Conservation (phyloP, 768 basidiomycete species). For the Thelephora ganbajun region DNA sequence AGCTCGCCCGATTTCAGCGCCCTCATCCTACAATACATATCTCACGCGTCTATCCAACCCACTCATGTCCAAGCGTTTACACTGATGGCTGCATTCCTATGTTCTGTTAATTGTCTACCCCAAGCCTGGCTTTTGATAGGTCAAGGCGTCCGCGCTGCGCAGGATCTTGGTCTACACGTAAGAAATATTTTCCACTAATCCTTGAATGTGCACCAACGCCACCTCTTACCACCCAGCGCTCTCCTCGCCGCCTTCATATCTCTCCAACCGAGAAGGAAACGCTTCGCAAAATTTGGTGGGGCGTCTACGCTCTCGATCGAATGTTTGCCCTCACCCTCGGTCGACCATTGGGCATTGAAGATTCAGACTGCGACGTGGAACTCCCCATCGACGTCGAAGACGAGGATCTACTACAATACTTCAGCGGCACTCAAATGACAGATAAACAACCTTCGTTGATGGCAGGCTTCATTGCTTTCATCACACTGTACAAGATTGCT, state of each 20-base stretch:
- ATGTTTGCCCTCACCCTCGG: conserved; percentile 88
- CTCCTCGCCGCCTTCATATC: conserved; percentile 59
- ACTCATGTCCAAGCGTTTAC: conserved; percentile 86
- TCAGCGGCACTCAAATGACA: conserved; percentile 43
- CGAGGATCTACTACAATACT: conserved; percentile 58
- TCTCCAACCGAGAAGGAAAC: conserved; percentile 77
- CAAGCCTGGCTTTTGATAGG: conserved; percentile 91
- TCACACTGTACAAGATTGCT: conserved; percentile 70
- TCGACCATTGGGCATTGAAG: conserved; percentile 78
- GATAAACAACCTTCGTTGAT: conserved; percentile 56
- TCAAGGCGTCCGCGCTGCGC: conserved; percentile 79
- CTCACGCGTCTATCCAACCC: conserved; percentile 71
- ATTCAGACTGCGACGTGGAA: conserved; percentile 84
- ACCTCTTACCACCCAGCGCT: conserved; percentile 39
- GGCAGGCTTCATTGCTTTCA: conserved; percentile 67
- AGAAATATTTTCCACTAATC: conserved; percentile 18
- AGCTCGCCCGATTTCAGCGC: conserved; percentile 33
- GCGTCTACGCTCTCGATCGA: conserved; percentile 78
- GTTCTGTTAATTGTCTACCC: conserved; percentile 85
- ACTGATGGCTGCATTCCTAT: conserved; percentile 80
- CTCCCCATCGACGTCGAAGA: conserved; percentile 77
- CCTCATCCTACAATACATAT: conserved; percentile 84
- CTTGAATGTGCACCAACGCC: conserved; percentile 1
- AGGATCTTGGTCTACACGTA: conserved; percentile 88
- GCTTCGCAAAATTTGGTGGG: conserved; percentile 88